Evolutionary conservation across 208 protist species (phyloP).

Genomic region (Leishmania amazonensis): DNA sequence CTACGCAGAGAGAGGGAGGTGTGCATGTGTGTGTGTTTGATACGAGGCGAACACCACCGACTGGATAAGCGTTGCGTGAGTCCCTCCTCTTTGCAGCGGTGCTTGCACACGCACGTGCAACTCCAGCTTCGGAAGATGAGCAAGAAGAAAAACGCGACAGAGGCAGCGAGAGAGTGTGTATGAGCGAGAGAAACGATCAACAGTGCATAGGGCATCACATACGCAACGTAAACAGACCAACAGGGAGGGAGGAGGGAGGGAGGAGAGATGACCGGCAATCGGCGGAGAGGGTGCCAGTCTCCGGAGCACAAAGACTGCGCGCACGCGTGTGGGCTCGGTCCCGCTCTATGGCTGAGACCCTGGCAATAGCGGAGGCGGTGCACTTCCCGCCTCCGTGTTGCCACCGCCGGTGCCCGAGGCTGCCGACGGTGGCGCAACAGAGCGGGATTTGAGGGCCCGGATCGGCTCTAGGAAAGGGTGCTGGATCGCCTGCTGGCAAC

Average conservation of each 20-base stretch:
- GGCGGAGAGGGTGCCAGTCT: background rate
- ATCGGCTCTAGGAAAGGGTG: slow-evolving; percentile 80
- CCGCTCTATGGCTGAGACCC: background rate
- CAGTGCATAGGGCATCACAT: background rate
- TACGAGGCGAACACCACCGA: background rate
- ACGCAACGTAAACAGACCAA: background rate
- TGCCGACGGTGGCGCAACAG: slow-evolving; percentile 18
- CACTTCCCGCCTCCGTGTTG: background rate
- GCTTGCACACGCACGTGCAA: background rate
- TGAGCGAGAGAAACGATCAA: background rate
- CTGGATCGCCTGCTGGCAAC: slow-evolving; percentile 60
- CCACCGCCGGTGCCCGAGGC: slow-evolving; percentile 27
- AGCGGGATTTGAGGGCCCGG: slow-evolving; percentile 26
- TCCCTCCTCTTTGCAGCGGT: background rate
- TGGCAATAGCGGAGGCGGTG: background rate
- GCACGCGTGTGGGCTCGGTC: background rate
- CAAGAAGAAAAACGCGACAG: background rate
- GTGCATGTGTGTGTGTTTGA: background rate
- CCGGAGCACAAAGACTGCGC: background rate
- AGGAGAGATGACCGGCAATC: background rate
- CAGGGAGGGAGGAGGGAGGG: background rate
- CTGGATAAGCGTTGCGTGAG: background rate
- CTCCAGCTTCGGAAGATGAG: background rate
- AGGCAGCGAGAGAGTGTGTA: background rate
- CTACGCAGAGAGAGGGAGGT: background rate